These are phyloP conservation scores for Phaeosphaeriaceae sp. DNA, from an alignment of 2,329 filamentous ascomycete species.

Conservation along the genomic window DNA sequence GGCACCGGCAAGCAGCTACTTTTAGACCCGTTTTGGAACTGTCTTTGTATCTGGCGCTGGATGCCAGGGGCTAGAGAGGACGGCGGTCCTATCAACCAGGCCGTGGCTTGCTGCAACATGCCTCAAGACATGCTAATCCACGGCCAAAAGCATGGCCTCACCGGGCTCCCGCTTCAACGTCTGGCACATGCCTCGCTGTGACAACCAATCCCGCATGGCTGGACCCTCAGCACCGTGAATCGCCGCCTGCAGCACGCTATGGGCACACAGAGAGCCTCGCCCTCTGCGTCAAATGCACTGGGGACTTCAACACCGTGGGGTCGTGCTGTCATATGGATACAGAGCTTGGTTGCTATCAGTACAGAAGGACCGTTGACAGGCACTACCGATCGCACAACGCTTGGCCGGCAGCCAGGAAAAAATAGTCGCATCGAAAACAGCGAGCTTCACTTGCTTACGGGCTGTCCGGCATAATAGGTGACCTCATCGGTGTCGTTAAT, in stretches of 20 bases:
- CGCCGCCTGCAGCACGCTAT: slow-evolving; percentile 15
- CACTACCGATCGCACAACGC: not conserved
- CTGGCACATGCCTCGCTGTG: slow-evolving; percentile 18
- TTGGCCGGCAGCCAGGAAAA: not conserved
- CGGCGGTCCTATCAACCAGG: slow-evolving; percentile 16
- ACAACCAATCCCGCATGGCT: slow-evolving; percentile 10
- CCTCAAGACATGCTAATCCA: slow-evolving; percentile 2
- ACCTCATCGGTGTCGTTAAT: slow-evolving; percentile 23
- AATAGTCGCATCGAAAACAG: not conserved
- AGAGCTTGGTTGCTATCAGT: not conserved
- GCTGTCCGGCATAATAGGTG: slow-evolving; percentile 13
- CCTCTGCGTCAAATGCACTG: slow-evolving; percentile 10
- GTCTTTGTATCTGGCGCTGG: slow-evolving; percentile 26
- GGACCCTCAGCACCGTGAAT: slow-evolving; percentile 10
- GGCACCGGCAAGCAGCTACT: slow-evolving; percentile 43
- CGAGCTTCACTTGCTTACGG: slow-evolving; percentile 12
- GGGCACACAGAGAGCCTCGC: slow-evolving; percentile 12
- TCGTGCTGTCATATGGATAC: not conserved
- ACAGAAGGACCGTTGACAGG: not conserved
- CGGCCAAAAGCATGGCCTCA: slow-evolving; percentile 15
- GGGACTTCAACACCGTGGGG: slow-evolving; percentile 11
- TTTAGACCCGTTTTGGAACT: slow-evolving; percentile 31
- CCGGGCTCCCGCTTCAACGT: slow-evolving; percentile 22
- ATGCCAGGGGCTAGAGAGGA: slow-evolving; percentile 30
- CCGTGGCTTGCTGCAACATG: slow-evolving; percentile 20